These are phyloP conservation scores for Rubia balearica DNA, from an alignment of 305 asterid species.

Conservation along the genomic window DNA sequence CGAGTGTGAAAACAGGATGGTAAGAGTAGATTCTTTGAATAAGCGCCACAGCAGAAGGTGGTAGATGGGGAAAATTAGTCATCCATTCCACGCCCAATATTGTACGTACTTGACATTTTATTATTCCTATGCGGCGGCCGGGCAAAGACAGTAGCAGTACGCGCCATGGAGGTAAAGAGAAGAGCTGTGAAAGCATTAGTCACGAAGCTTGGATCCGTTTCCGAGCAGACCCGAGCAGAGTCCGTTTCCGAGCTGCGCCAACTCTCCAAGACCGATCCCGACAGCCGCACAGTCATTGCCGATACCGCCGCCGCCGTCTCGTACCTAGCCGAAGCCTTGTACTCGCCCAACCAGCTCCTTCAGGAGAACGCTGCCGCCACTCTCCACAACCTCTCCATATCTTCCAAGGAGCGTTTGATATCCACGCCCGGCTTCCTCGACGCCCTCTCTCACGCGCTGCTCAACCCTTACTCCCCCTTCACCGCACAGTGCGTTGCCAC, in stretches of 20 bases:
- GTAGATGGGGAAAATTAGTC: too few species aligned
- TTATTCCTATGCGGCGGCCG: not conserved
- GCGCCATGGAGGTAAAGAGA: conserved; percentile 58
- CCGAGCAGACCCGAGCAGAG: conserved; percentile 71
- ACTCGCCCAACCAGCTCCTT: conserved; percentile 43
- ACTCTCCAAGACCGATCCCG: conserved; percentile 71
- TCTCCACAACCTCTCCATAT: conserved; percentile 69
- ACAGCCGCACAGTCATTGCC: conserved; percentile 58
- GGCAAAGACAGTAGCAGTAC: not conserved
- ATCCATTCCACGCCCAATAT: too few species aligned
- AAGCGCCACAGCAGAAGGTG: too few species aligned
- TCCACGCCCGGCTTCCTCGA: conserved; percentile 74
- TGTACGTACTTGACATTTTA: too few species aligned
- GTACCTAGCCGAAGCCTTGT: conserved; percentile 63
- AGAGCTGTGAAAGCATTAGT: conserved; percentile 54
- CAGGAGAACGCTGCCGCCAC: conserved; percentile 93
- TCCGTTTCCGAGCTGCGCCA: conserved; percentile 81
- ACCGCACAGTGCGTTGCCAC: conserved; percentile 79
- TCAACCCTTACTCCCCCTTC: conserved; percentile 64
- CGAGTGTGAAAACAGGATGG: too few species aligned
- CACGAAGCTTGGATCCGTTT: conserved; percentile 68
- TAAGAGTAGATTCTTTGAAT: too few species aligned
- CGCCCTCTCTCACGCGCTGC: conserved; percentile 83
- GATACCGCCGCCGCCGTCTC: conserved; percentile 62
- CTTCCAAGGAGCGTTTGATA: conserved; percentile 61